Evolutionary conservation across 768 basidiomycete species (phyloP), one percentile per base, ranked within the genome.

Genomic region (Hygrocybe coccinea): DNA sequence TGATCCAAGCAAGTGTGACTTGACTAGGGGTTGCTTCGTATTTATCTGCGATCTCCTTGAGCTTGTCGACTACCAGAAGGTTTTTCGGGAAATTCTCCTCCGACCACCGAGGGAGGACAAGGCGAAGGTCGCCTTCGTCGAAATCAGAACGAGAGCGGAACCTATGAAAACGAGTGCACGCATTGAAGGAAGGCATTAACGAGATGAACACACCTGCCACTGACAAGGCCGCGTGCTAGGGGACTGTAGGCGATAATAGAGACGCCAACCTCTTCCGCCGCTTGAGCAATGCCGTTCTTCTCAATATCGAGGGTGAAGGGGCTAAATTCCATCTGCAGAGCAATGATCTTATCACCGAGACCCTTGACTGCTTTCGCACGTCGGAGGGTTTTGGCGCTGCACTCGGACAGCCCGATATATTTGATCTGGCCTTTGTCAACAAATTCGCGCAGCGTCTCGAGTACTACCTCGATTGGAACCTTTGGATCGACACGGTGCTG

Each of bases 391-490:
- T 60, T 58, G 2, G 73, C 72, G 6, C 72, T 76, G 54, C 69
- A 71, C 57, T 83, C 81, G 5, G 78, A 82, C 15, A 83, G 66
- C 2, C 82, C 80, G 24, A 83, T 67, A 60, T 80, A 76, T 52
- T 74, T 76, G 50, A 80, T 71, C 57, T 77, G 75, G 8, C 75
- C 69, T 59, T 71, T 50, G 65, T 75, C 74, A 47, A 74, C 70
- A 12, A 69, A 65, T 46, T 74, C 66, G 12, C 68, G 67, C 67
- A 74, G 68, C 19, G 67, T 66, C 56, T 72, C 60, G 56, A 78
- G 54, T 57, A 70, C 65, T 54, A 64, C 59, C 54, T 70, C 67
- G 36, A 74, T 70, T 12, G 69, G 69, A 12, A 63, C 59, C 10
- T 60, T 66, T 3, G 62, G 54, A 54, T 69, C 66, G 3, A 64